Base-by-base conservation (phyloP, 1,284 basidiomycete species). In the Bjerkandera adusta region DNA sequence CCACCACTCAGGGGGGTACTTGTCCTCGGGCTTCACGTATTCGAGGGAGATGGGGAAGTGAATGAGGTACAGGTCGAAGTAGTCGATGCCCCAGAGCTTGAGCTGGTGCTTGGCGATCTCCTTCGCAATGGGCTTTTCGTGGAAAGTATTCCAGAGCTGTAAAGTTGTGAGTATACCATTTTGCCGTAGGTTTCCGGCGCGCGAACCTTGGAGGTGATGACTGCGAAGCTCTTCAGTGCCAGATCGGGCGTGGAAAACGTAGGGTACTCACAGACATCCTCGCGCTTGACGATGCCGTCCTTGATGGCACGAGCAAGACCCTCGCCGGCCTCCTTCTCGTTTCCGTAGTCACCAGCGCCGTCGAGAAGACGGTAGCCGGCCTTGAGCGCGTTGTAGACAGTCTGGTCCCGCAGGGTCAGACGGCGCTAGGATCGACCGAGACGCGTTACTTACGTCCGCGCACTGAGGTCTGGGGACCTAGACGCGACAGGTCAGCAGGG, bases 301-400 rank as follows among this genome's bases (percentile, higher is more conserved):
- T 72, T 69, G 63, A 96, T 83, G 32, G 91, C 93, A 45, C 86
- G 76, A 36, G 70, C 73, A 46, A 87, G 73, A 51, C 84, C 84
- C 56, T 78, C 72, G 3, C 90, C 92, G 20, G 92, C 91, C 66
- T 93, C 88, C 61, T 83, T 88, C 68, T 96, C 92, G 66, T 96
- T 96, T 11, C 83, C 81, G 60, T 92, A 92, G 64, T 89, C 85
- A 54, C 80, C 74, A 18, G 89, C 91, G 53, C 82, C 83, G 58
- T 94, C 92, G 51, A 95, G 76, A 57, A 94, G 87, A 54, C 89
- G 80, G 66, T 88, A 90, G 1, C 89, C 85, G 35, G 71, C 69
- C 60, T 85, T 84, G 65, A 89, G 84, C 20, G 83, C 84, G 49
- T 77, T 68, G 67, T 85, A 85, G 39, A 86, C 83, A 41, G 75